Evolutionary conservation across 228 moss, liverwort and hornwort genomes (phyloP).

Genomic region (Sphagnum fallax): DNA sequence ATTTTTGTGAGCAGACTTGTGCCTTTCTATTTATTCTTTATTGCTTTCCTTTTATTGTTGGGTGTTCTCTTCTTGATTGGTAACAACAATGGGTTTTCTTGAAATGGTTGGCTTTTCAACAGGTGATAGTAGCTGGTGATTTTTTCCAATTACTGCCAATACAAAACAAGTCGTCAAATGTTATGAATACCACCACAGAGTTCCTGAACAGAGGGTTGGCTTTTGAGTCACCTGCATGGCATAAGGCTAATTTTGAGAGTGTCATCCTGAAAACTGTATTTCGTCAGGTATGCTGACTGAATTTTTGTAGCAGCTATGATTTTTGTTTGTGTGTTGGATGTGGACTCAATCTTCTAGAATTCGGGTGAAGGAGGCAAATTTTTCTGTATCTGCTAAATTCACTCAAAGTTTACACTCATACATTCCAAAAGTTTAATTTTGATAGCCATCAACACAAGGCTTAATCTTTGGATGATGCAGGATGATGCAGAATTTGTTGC

Average conservation of each 20-base stretch:
- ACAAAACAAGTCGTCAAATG: slow-evolving; percentile 22
- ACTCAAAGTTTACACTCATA: background rate
- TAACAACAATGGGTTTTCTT: background rate
- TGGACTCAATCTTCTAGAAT: too few relatives aligned
- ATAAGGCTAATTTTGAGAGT: slow-evolving; percentile 44
- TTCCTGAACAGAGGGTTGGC: slow-evolving; percentile 66
- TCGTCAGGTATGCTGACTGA: slow-evolving; percentile 51
- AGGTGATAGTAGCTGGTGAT: slow-evolving; percentile 83
- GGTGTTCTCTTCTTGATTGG: background rate
- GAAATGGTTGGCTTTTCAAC: slow-evolving; percentile 4
- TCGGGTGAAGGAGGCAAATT: background rate
- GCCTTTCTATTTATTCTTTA: background rate
- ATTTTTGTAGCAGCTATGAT: background rate
- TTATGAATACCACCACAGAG: slow-evolving; percentile 18
- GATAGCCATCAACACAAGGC: background rate
- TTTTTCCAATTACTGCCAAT: slow-evolving; percentile 76
- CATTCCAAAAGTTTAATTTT: background rate
- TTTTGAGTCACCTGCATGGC: slow-evolving; percentile 74
- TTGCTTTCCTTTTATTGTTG: background rate
- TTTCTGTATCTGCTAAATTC: background rate
- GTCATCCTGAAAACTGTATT: slow-evolving; percentile 57
- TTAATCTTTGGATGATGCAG: slow-evolving; percentile 10
- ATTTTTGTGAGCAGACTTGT: background rate
- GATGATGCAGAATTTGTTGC: slow-evolving; percentile 46
- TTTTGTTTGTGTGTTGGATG: too few relatives aligned